phyloP scores from a whole-genome alignment of 2,329 filamentous ascomycete genomes.

The Colletotrichum gigasporum region DNA sequence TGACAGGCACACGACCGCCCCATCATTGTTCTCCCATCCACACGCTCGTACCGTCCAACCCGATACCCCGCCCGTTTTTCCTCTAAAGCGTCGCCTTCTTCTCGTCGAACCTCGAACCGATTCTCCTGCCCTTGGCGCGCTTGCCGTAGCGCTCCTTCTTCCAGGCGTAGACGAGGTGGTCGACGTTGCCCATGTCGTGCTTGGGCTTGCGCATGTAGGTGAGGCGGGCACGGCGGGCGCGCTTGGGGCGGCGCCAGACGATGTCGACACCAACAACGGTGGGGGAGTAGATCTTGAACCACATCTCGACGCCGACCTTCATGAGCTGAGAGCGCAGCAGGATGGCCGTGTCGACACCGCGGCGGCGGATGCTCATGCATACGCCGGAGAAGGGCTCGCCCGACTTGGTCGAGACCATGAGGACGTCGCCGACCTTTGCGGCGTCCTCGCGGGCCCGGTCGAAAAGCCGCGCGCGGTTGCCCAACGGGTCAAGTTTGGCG shows the following conservation, averaged over 20 bases:
- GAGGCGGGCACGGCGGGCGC: conserved; percentile 85
- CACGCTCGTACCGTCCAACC: too few relatives aligned
- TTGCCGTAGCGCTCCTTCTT: conserved; percentile 55
- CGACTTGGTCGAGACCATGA: conserved; percentile 83
- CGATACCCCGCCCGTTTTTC: neutral
- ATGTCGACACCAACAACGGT: conserved; percentile 92
- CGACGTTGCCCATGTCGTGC: conserved; percentile 88
- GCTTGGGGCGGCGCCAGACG: conserved; percentile 85
- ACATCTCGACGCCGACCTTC: conserved; percentile 93
- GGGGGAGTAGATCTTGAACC: conserved; percentile 94
- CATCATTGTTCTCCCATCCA: neutral
- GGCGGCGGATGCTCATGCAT: conserved; percentile 84
- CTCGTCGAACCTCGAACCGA: conserved; percentile 26
- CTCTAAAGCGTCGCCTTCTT: neutral
- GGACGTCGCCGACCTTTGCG: conserved; percentile 86
- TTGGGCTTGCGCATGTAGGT: conserved; percentile 91
- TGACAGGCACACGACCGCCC: neutral
- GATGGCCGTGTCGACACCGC: conserved; percentile 90
- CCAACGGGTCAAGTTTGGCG: conserved; percentile 81
- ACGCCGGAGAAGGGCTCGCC: conserved; percentile 92
- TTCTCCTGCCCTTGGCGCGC: conserved; percentile 35
- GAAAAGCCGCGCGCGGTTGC: conserved; percentile 85
- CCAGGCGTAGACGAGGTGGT: conserved; percentile 74
- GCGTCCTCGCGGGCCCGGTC: conserved; percentile 79
- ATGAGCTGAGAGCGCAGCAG: conserved; percentile 87